These are phyloP conservation scores for Polygonum maritimum DNA, from an alignment of 148 eudicot genomes.

Conservation along the genomic window DNA sequence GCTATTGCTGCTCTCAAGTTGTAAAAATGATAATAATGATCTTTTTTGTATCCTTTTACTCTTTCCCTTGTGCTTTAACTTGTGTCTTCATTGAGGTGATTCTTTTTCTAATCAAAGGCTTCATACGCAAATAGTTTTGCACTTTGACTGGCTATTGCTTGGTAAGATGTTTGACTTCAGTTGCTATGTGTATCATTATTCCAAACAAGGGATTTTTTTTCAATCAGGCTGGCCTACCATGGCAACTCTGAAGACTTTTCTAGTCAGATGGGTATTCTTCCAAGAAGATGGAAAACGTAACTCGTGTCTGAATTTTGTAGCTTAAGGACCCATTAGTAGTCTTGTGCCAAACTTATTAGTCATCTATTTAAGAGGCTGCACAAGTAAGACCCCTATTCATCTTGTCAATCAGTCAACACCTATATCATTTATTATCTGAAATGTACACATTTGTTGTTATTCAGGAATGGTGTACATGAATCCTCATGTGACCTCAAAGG, in stretches of 20 bases:
- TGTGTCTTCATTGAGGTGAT: background rate
- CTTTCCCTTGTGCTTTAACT: background rate
- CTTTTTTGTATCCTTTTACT: slow-evolving; percentile 6
- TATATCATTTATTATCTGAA: background rate
- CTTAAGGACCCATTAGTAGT: background rate
- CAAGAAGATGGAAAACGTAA: background rate
- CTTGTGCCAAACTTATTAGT: background rate
- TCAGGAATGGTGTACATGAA: background rate
- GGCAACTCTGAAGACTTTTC: background rate
- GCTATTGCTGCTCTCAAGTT: slow-evolving; percentile 79
- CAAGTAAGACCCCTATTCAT: background rate
- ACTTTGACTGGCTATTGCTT: background rate
- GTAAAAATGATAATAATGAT: slow-evolving; percentile 16
- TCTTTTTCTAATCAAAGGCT: background rate
- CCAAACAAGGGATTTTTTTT: background rate
- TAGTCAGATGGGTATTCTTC: background rate
- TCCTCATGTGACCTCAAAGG: background rate
- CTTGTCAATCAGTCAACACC: background rate
- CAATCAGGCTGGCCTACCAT: background rate
- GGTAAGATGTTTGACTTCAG: background rate
- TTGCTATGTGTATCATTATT: background rate
- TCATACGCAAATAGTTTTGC: background rate
- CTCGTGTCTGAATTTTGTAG: background rate
- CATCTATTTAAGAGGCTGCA: background rate
- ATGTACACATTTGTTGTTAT: background rate